Evolutionary conservation across 2,329 filamentous ascomycete species (phyloP).

Genomic region (Monosporascus sp.): DNA sequence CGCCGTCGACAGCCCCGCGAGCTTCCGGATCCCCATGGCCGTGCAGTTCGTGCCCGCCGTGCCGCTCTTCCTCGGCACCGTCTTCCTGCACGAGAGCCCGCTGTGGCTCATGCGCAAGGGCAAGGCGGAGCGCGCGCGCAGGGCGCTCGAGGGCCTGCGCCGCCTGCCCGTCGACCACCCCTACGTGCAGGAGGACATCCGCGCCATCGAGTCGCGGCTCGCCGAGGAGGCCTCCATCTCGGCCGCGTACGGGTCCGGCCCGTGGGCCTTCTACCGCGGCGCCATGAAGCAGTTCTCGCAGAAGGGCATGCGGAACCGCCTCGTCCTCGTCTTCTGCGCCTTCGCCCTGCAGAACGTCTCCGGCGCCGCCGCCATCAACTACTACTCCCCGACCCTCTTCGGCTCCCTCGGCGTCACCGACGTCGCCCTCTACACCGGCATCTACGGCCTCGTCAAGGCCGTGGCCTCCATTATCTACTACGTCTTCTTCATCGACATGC

Average conservation of each 20-base stretch:
- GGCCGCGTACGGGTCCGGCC: conserved; percentile 26
- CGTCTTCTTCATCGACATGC: conserved; percentile 33
- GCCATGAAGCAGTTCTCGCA: conserved; percentile 29
- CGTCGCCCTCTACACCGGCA: conserved; percentile 42
- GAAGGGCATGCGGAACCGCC: conserved; percentile 37
- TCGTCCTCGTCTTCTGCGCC: conserved; percentile 31
- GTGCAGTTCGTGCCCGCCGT: conserved; percentile 40
- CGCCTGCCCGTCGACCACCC: conserved; percentile 35
- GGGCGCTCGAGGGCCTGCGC: conserved; percentile 37
- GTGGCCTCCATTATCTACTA: conserved; percentile 37
- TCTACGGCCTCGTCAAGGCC: conserved; percentile 44
- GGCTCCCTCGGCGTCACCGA: conserved; percentile 40
- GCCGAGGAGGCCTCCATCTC: conserved; percentile 30
- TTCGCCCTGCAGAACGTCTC: conserved; percentile 37
- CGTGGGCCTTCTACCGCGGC: conserved; percentile 30
- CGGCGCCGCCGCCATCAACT: conserved; percentile 38
- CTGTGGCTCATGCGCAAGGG: conserved; percentile 39
- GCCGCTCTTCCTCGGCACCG: conserved; percentile 38
- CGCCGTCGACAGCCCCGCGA: conserved; percentile 24
- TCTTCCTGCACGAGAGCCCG: conserved; percentile 36
- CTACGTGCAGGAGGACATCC: conserved; percentile 43
- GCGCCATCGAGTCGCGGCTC: conserved; percentile 36
- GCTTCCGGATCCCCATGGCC: conserved; percentile 46
- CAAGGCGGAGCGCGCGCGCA: conserved; percentile 33
- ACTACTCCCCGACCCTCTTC: conserved; percentile 38